Evolutionary conservation across 164 flowering plant species (phyloP), one percentile per base, ranked within the genome.

Genomic region (Umbellularia californica): DNA sequence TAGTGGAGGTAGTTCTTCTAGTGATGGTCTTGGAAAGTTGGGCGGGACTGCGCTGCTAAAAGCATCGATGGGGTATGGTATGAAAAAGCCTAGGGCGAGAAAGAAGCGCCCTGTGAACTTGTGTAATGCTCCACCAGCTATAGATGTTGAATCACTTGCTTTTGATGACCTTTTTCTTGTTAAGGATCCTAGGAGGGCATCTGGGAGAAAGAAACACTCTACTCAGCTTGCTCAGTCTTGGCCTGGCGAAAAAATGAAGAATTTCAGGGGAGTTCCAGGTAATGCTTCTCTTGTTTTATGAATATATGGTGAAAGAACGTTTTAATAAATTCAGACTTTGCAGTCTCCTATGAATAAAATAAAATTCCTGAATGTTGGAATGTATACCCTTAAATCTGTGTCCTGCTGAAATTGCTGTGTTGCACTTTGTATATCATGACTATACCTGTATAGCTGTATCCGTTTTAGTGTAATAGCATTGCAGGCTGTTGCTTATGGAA

Each of bases 1-100:
- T 17, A 87, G 82, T 77, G 86, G 84, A 28, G 87, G 80, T 70
- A 65, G 75, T 81, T 83, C 87, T 76, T 84, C 88, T 19, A 76
- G 79, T 41, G 94, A 81, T 25, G 83, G 87, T 72, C 27, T 78
- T 58, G 64, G 79, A 68, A 90, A 88, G 81, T 74, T 92, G 76
- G 80, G 88, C 70, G 93, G 90, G 3, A 77, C 85, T 77, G 84
- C 89, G 64, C 85, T 93, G 23, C 86, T 83, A 76, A 88, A 88
- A 55, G 95, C 90, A 55, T 92, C 94, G 0, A 85, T 68, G 83
- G 84, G 87, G 64, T 92, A 91, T 87, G 97, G 97, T 69, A 75
- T 80, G 89, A 82, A 77, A 80, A 87, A 83, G 71, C 78, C 86
- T 66, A 20, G 28, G 12, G 62, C 82, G 62, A 81, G 78, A 72